These are phyloP conservation scores for Pseudogymnoascus sp. DNA, from an alignment of 2,329 filamentous ascomycete genomes.

Conservation along the genomic window DNA sequence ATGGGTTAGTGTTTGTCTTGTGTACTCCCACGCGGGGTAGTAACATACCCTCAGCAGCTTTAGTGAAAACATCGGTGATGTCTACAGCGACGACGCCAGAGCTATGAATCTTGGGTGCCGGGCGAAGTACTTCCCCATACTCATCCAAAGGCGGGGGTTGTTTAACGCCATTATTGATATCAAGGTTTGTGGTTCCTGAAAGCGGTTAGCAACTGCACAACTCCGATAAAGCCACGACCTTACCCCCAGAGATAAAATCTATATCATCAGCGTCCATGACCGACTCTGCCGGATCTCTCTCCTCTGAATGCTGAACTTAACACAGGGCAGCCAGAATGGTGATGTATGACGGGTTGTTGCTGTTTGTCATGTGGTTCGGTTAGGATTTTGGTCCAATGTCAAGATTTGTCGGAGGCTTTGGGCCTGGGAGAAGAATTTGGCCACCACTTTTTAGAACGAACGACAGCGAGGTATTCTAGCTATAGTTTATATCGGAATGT, in stretches of 20 bases:
- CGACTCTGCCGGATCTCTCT: constrained; percentile 12
- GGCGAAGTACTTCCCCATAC: constrained; percentile 22
- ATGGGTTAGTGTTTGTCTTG: not conserved
- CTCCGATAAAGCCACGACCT: not conserved
- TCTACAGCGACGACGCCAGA: constrained; percentile 48
- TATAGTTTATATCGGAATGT: not conserved
- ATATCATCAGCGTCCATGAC: constrained; percentile 21
- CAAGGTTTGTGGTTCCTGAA: constrained; percentile 22
- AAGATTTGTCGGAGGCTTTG: constrained; percentile 2
- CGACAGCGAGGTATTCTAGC: not conserved
- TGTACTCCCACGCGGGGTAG: not conserved
- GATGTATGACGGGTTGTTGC: not conserved
- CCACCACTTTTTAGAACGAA: constrained; percentile 1
- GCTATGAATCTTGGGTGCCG: constrained; percentile 25
- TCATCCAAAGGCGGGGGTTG: constrained; percentile 17
- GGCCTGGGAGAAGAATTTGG: not conserved
- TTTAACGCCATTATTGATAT: constrained; percentile 20
- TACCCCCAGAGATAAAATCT: constrained; percentile 20
- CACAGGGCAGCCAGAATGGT: not conserved
- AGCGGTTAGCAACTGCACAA: constrained; percentile 13
- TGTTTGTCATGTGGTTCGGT: constrained; percentile 8
- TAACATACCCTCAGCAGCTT: constrained; percentile 44
- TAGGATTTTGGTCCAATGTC: constrained; percentile 7
- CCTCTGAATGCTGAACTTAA: not conserved
- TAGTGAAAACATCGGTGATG: constrained; percentile 48